These are phyloP conservation scores for Gynostemma pentaphyllum DNA, from an alignment of 306 rosid genomes.

Conservation along the genomic window DNA sequence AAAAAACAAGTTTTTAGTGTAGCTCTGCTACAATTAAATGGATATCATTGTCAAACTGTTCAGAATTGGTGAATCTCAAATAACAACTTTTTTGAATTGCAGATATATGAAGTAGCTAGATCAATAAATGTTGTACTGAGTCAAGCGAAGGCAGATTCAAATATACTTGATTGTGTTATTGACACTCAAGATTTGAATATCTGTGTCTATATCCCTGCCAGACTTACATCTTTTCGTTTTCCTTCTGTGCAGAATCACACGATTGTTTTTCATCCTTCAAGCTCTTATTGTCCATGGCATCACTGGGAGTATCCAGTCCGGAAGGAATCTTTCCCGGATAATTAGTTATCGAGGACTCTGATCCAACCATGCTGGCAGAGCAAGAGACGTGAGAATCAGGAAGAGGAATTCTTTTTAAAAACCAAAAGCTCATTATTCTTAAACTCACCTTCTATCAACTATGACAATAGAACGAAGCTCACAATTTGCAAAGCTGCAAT, in stretches of 20 bases:
- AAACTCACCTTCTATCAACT: constrained; percentile 43
- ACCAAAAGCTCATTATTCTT: constrained; percentile 8
- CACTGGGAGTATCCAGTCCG: constrained; percentile 46
- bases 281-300: constrained; percentile 21
- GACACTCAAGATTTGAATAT: neutral
- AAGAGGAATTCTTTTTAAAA: neutral
- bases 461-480: constrained; percentile 66
- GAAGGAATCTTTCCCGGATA: constrained; percentile 58
- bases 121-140: neutral
- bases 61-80: neutral
- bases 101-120: neutral
- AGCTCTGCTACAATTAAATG: neutral
- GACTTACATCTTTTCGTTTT: constrained; percentile 5
- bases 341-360: constrained; percentile 41
- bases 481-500: constrained; percentile 61
- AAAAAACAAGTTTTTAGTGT: neutral
- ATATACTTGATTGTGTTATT: constrained; percentile 3
- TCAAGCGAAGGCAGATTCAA: constrained; percentile 8
- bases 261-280: constrained; percentile 14
- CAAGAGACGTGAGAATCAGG: constrained; percentile 16
- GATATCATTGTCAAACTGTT: neutral
- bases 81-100: neutral
- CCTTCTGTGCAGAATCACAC: neutral
- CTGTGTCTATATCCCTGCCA: neutral
- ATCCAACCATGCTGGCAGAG: constrained; percentile 36